Base-by-base conservation (phyloP, 345 rosid species). In the Pistacia vera region DNA sequence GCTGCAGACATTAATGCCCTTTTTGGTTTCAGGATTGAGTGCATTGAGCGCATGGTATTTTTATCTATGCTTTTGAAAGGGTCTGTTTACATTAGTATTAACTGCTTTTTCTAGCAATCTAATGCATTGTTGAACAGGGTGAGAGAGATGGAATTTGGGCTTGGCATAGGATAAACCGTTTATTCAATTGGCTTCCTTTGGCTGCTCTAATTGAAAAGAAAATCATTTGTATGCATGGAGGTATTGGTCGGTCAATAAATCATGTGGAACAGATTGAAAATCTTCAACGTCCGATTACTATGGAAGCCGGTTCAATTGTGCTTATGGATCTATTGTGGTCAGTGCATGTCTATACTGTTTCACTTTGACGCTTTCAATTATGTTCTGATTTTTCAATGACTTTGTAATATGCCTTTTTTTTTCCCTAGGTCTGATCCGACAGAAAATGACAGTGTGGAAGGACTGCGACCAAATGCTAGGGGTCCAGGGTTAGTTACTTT, bases 1-100 rank as follows among this genome's bases (percentile, higher is more conserved):
- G 99, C 98, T 56, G 98, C 98, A 11, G 99, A 94, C 81, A 94
- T 96, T 80, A 96, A 96, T 89, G 98, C 99, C 75, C 99, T 94
- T 56, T 96, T 96, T 85, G 99, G 99, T 65, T 96, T 96, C 84
- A 85, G 97, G 76, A 92, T 93, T 65, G 98, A 96, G 87, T 96
- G 98, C 83, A 93, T 94, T 65, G 99, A 96, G 82, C 97, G 98
- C 79, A 91, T 96, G 98, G 99, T 96, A 93, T 66, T 75, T 65
- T 67, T 57, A 80, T 52, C 8, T 71, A 25, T 52, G 71, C 74
- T 13, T 72, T 68, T 54, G 25, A 33, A 80, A 62, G 72, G 77
- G 63, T 76, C 35, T 81, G 30, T 63, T n/a, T 14, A 16, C 28
- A 18, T 58, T 76, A 79, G 72, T 73, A 65, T 83, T 48, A 46